Percentiles rank a stretch among this genome's conserved stretches.
Evolutionary conservation across 2,329 filamentous ascomycete genomes (phyloP).

Genomic region (Lasiodiplodia gonubiensis): DNA sequence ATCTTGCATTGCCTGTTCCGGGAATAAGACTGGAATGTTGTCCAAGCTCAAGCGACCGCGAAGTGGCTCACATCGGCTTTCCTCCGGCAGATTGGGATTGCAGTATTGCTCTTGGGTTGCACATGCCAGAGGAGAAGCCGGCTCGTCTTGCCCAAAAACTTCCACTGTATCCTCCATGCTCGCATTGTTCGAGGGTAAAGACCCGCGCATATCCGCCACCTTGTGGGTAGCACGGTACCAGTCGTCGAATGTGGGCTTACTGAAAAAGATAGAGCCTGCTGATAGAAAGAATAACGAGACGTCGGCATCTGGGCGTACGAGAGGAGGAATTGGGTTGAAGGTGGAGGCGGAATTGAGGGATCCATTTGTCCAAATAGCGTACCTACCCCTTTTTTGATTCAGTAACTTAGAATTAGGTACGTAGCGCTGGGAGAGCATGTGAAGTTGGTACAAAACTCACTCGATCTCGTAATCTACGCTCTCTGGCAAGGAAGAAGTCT

Average conservation of each 20-base stretch:
- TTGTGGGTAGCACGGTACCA: neutral
- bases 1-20: neutral
- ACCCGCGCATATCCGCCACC: no score
- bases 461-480: neutral
- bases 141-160: slow-evolving; percentile 13
- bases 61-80: slow-evolving; percentile 5
- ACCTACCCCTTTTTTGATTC: neutral
- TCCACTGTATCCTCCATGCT: neutral
- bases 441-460: neutral
- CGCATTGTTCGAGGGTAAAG: no score
- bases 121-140: slow-evolving; percentile 27
- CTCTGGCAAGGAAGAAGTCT: neutral
- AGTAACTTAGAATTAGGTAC: neutral
- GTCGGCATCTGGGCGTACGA: neutral
- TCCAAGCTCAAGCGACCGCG: no score
- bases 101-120: slow-evolving; percentile 23
- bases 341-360: neutral
- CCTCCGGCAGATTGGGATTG: slow-evolving; percentile 21
- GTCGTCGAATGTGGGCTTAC: neutral
- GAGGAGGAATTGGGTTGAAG: neutral
- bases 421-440: no score
- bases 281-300: neutral
- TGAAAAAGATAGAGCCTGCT: neutral
- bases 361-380: neutral
- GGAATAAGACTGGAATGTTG: neutral